Conservation (phyloP, 2,329 filamentous ascomycete species). For the Didymella segeticola region DNA sequence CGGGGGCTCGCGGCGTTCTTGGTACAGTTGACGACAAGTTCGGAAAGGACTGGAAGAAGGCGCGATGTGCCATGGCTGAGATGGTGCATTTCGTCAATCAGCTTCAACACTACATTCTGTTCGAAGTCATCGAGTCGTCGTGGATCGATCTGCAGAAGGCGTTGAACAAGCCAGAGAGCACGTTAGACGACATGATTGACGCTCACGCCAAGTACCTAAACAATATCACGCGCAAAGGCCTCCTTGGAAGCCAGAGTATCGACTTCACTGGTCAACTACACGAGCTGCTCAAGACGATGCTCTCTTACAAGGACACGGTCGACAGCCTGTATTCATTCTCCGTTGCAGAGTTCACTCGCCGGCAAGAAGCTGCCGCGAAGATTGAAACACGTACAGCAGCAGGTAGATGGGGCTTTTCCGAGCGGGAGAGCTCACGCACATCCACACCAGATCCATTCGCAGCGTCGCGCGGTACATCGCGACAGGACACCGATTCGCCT, state of each 20-base stretch:
- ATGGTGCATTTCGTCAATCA: conserved; percentile 99
- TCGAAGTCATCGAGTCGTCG: conserved; percentile 95
- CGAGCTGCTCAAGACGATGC: conserved; percentile 91
- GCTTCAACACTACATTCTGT: conserved; percentile 97
- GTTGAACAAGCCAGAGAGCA: conserved; percentile 83
- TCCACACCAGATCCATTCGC: conserved; percentile 24
- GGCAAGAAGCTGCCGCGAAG: conserved; percentile 83
- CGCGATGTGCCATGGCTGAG: conserved; percentile 86
- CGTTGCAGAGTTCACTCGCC: conserved; percentile 88
- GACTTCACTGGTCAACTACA: conserved; percentile 90
- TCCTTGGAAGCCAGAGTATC: conserved; percentile 74
- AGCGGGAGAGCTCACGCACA: conserved; percentile 50
- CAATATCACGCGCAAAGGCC: conserved; percentile 93
- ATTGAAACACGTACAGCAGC: conserved; percentile 71
- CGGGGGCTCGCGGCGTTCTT: conserved; percentile 88
- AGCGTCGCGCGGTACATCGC: conserved; percentile 28
- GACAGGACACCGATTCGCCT: conserved; percentile 50
- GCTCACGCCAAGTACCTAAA: conserved; percentile 91
- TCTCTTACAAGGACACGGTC: conserved; percentile 89
- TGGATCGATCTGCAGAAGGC: conserved; percentile 90
- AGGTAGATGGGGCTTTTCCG: conserved; percentile 68
- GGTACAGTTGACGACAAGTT: conserved; percentile 76
- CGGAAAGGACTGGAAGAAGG: conserved; percentile 84
- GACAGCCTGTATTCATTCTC: conserved; percentile 95
- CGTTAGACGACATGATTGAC: conserved; percentile 91